Conservation (phyloP, 345 rosid species). For the Dipteronia dyeriana region DNA sequence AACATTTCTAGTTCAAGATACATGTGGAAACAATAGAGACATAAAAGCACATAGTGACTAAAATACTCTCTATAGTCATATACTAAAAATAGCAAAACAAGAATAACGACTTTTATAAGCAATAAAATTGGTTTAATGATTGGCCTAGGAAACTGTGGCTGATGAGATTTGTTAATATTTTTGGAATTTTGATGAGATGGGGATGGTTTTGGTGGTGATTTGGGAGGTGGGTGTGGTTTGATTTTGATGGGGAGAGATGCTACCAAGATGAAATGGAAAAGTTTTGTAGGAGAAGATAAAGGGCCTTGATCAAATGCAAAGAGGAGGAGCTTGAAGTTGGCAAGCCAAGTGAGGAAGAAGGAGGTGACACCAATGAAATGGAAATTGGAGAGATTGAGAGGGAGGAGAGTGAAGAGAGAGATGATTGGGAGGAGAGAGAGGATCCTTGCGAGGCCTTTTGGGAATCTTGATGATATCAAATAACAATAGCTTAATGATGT, state of each 20-base stretch:
- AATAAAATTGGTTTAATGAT: constrained; percentile 18
- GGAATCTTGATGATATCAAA: constrained; percentile 31
- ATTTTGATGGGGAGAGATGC: constrained; percentile 40
- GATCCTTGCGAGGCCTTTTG: constrained; percentile 32
- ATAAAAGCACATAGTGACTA: constrained; percentile 33
- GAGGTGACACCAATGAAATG: constrained; percentile 30
- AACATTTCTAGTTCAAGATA: constrained; percentile 51
- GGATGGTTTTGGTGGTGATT: background rate
- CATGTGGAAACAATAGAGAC: constrained; percentile 38
- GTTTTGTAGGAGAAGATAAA: constrained; percentile 20
- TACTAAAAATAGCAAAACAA: constrained; percentile 32
- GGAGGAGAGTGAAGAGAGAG: constrained; percentile 42
- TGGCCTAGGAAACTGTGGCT: background rate
- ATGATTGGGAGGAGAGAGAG: constrained; percentile 42
- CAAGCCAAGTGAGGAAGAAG: constrained; percentile 43
- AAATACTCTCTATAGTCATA: constrained; percentile 37
- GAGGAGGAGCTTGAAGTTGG: constrained; percentile 50
- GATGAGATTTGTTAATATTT: background rate
- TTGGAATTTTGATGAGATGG: background rate
- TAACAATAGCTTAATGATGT: constrained; percentile 33
- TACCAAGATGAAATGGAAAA: constrained; percentile 28
- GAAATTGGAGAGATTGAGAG: constrained; percentile 27
- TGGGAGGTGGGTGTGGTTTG: constrained; percentile 5
- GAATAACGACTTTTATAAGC: constrained; percentile 33
- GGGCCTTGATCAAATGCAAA: constrained; percentile 49